Base-by-base conservation (phyloP, 805 yeast species). In the Saccharomycodes ludwigii region DNA sequence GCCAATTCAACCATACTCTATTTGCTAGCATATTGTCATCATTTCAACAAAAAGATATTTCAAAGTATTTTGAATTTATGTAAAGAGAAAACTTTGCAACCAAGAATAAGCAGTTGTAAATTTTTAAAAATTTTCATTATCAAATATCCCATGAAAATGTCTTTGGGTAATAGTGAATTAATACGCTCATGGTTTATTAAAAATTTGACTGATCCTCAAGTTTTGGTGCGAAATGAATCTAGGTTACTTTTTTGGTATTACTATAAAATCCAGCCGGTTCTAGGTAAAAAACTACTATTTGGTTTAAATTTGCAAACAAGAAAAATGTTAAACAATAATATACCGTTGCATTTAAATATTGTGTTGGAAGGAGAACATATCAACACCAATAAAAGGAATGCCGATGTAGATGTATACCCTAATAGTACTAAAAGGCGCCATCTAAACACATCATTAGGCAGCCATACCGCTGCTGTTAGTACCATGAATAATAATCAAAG, bases 191-290 rank as follows among this genome's bases (percentile, higher is more conserved):
- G 74, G 39, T 46, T 83, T 1, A 38, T 56, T 3, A 75, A 71
- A 42, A 76, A 88, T 14, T 58, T 91, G 1, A 49, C 71, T 1
- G 97, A 86, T 50, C 82, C 95, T 0, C 78, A 79, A 36, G 83
- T 86, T 0, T 59, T 69, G 0, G 95, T 82, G 0, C 66, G 96
- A 40, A 93, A 75, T 43, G 59, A 72, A 0, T 80, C 77, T 60
- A 68, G 94, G 48, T 59, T 63, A 3, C 64, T 84, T 0, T 88
- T 67, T 45, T 86, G 95, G 95, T 59, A 68, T 10, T 66, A 72
- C 34, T 66, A 65, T 41, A 61, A 59, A 14, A 46, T 65, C 5
- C 78, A 71, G 55, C 79, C 82, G 0, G 45, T 53, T 0, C 56
- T 60, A 10, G 79, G 75, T 0, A 69, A 65, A 11, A 40, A 39